A percentile compares a stretch with the other conserved stretches of the same genome.
Evolutionary conservation across 495 filamentous ascomycete genomes (phyloP).

Genomic region (Trichoderma orchidacearum): DNA sequence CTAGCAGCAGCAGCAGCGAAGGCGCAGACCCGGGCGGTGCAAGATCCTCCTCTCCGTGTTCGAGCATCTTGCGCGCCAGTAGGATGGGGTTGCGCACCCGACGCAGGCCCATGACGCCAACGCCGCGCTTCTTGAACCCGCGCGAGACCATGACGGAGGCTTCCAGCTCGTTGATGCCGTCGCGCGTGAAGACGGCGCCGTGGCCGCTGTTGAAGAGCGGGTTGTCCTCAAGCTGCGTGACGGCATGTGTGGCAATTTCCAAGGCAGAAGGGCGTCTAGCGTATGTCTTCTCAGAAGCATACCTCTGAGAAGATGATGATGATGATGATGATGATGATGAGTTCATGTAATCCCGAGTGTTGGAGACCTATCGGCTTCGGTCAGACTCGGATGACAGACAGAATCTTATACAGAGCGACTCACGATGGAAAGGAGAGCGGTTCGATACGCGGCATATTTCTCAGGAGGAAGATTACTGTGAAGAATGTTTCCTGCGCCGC

Average conservation of each 20-base stretch:
- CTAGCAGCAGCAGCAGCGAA: constrained; percentile 6
- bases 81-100: constrained; percentile 68
- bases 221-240: constrained; percentile 65
- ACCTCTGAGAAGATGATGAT: constrained; percentile 15
- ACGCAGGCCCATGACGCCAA: constrained; percentile 57
- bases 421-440: constrained; percentile 49
- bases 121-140: constrained; percentile 60
- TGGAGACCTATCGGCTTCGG: constrained; percentile 13
- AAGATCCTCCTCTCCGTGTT: constrained; percentile 42
- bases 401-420: constrained; percentile 6
- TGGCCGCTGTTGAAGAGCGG: constrained; percentile 76
- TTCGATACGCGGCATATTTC: constrained; percentile 44
- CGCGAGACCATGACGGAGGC: constrained; percentile 78
- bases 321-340: constrained; percentile 19
- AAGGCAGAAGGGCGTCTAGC: constrained; percentile 37
- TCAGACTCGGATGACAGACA: too few species aligned
- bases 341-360: constrained; percentile 7
- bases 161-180: constrained; percentile 76
- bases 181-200: constrained; percentile 75
- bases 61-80: constrained; percentile 58
- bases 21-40: constrained; percentile 12
- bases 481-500: constrained; percentile 72
- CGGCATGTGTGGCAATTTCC: constrained; percentile 62
- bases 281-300: background rate
- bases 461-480: constrained; percentile 49